Base-by-base conservation (phyloP, 2,329 filamentous ascomycete genomes). In the Orbilia quercus region DNA sequence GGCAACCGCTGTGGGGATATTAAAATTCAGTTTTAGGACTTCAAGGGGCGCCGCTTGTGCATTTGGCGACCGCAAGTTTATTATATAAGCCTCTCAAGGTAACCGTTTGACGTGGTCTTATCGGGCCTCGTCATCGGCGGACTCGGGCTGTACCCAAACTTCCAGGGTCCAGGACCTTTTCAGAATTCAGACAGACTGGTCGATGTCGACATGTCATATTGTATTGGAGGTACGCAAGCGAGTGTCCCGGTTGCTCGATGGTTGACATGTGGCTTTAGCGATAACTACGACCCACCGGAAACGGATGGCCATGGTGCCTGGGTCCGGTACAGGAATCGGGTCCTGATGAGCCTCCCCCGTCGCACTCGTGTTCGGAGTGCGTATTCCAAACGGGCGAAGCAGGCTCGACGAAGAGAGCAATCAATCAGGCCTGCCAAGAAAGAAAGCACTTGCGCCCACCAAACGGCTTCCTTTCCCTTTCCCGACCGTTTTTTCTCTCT, bases 71-170 rank as follows among this genome's bases (percentile, higher is more conserved):
- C 22, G 12, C 44, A 36, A 25, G 25, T 2, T 38, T 51, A 36
- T 44, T 58, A 58, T 67, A 51, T 67, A 67, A 57, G 25, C 25
- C 28, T 38, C 36, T 34, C 7, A 18, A 34, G 16, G 38, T 1
- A 31, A 12, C 20, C 23, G 59, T 36, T 66, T 50, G 63, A 67
- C 63, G 63, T 67, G 63, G 47, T 48, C 55, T 59, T 58, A 44
- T 40, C 44, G 34, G 36, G 63, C 63, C 53, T 67, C 63, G 63
- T 67, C 63, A 67, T 59, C 47, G 22, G 14, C 7, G 22, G 12
- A 20, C 4, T 12, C n/a, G 42, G 16, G n/a, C n/a, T n/a, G n/a
- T n/a, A n/a, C n/a, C n/a, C n/a, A n/a, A n/a, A n/a, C n/a, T n/a
- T n/a, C 16, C 16, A 16, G 42, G 9, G n/a, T 4, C 12, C 5